Percentiles rank a stretch among this genome's conserved stretches.
Evolutionary conservation across 495 filamentous ascomycete genomes (phyloP).

Genomic region (Lasiosphaeria miniovina): DNA sequence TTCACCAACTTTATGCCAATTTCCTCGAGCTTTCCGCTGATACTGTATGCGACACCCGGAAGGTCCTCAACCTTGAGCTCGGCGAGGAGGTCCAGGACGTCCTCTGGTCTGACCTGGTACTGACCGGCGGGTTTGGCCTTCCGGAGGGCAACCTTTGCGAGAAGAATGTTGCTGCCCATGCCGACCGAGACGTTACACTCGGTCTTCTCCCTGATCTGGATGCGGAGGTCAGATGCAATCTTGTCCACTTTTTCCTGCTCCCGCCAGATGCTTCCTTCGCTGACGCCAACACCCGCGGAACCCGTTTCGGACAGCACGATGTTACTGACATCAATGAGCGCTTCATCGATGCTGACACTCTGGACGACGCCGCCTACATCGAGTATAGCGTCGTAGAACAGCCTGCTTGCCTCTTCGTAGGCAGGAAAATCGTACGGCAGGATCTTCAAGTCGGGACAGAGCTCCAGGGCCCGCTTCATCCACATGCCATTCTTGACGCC

Average conservation of each 20-base stretch:
- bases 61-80: slow-evolving; percentile 72
- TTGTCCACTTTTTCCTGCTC: slow-evolving; percentile 80
- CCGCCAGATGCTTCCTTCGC: slow-evolving; percentile 70
- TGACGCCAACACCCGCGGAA: slow-evolving; percentile 62
- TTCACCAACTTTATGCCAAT: slow-evolving; percentile 78
- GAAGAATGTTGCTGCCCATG: slow-evolving; percentile 85
- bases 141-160: slow-evolving; percentile 84
- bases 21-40: slow-evolving; percentile 79
- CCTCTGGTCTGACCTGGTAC: slow-evolving; percentile 77
- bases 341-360: slow-evolving; percentile 96
- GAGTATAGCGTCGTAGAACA: slow-evolving; percentile 85
- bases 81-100: slow-evolving; percentile 71
- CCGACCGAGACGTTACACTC: slow-evolving; percentile 90
- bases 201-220: slow-evolving; percentile 66
- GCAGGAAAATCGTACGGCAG: slow-evolving; percentile 90
- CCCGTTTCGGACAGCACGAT: slow-evolving; percentile 64
- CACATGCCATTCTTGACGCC: slow-evolving; percentile 98
- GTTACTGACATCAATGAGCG: slow-evolving; percentile 72
- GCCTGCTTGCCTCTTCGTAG: slow-evolving; percentile 87
- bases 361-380: slow-evolving; percentile 78
- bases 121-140: slow-evolving; percentile 96
- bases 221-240: slow-evolving; percentile 65
- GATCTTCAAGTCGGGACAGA: slow-evolving; percentile 81
- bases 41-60: slow-evolving; percentile 85
- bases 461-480: slow-evolving; percentile 84